A percentile compares a stretch with the other conserved stretches of the same genome.
Conservation (phyloP, 371 early-diverging fungal genomes). For the Zychaea mexicana region DNA sequence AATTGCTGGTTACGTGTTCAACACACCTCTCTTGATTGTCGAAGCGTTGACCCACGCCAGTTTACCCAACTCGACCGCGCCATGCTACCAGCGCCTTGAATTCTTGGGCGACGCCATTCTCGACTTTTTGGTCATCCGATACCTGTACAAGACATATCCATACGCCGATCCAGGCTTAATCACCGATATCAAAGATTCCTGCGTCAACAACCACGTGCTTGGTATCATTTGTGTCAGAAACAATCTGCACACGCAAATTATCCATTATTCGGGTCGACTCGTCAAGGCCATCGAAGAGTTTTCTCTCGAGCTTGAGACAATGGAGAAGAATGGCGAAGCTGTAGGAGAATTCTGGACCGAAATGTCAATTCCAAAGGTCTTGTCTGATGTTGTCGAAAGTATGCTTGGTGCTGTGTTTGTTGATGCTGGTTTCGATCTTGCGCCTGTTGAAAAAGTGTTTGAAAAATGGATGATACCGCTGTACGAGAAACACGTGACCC, state of each 20-base stretch:
- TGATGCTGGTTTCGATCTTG: constrained; percentile 76
- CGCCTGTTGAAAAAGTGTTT: constrained; percentile 52
- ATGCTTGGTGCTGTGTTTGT: constrained; percentile 89
- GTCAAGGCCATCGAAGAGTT: constrained; percentile 54
- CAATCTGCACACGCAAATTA: constrained; percentile 67
- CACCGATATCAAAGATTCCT: constrained; percentile 78
- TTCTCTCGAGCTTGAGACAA: constrained; percentile 35
- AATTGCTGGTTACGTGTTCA: constrained; percentile 73
- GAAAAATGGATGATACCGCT: constrained; percentile 54
- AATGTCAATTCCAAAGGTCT: constrained; percentile 80
- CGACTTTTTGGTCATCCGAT: constrained; percentile 77
- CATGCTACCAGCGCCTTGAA: constrained; percentile 92
- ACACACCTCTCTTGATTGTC: constrained; percentile 58
- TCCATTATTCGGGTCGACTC: constrained; percentile 63
- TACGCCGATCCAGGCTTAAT: constrained; percentile 68
- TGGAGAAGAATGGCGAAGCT: constrained; percentile 38
- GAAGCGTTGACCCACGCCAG: constrained; percentile 92
- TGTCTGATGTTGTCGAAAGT: constrained; percentile 89
- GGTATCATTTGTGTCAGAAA: constrained; percentile 68
- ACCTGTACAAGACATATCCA: constrained; percentile 67
- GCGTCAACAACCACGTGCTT: constrained; percentile 88
- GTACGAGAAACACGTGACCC: constrained; percentile 54
- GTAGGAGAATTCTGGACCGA: constrained; percentile 73
- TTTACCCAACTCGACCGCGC: constrained; percentile 52
- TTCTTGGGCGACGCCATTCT: constrained; percentile 95